Percentiles rank a stretch among this genome's conserved stretches.
Conservation (phyloP, 169 alveolate genomes). For the Perkinsus chesapeaki region DNA sequence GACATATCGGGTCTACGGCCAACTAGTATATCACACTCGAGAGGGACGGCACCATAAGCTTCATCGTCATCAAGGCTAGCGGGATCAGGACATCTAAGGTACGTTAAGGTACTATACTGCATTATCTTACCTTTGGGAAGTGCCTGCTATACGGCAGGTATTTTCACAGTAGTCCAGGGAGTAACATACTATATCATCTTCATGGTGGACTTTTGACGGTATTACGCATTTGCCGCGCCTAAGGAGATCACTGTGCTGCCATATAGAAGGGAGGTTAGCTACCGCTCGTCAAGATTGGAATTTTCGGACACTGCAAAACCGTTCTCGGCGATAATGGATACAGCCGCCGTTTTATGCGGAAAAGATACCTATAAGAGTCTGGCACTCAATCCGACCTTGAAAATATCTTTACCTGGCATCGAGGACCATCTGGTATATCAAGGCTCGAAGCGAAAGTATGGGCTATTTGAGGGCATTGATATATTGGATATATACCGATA, state of each 20-base stretch:
- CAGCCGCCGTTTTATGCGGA: background rate
- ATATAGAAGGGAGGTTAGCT: background rate
- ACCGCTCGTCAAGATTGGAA: background rate
- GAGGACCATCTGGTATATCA: background rate
- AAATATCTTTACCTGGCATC: background rate
- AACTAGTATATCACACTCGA: background rate
- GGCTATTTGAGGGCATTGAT: background rate
- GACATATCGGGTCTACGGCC: background rate
- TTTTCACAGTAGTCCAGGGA: background rate
- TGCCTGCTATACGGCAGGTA: background rate
- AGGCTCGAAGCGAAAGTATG: background rate
- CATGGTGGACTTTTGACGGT: background rate
- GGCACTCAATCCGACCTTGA: background rate
- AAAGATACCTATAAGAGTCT: background rate
- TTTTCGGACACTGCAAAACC: background rate
- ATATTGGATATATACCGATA: background rate
- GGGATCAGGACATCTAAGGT: background rate
- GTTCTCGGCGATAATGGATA: background rate
- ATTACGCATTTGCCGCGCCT: background rate
- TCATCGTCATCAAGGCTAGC: background rate
- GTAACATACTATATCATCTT: background rate
- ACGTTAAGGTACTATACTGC: no score
- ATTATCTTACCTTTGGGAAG: background rate
- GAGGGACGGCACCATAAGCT: background rate
- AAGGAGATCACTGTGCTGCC: background rate